Conservation (phyloP, 2,329 filamentous ascomycete species). For the Exophiala sp. region DNA sequence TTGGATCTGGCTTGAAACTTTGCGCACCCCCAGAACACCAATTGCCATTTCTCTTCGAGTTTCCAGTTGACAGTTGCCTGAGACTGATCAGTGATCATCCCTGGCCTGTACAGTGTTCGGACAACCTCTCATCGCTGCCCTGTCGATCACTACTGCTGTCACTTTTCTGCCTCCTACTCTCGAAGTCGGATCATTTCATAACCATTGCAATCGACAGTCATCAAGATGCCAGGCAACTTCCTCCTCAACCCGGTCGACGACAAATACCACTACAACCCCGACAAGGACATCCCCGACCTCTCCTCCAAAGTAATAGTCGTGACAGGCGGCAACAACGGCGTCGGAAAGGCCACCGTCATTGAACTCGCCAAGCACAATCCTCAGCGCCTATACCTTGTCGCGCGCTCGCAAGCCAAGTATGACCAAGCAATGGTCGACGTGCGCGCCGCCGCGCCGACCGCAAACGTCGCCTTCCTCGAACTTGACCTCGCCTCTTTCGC, state of each 20-base stretch:
- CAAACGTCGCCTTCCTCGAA: slow-evolving; percentile 37
- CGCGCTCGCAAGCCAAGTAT: slow-evolving; percentile 36
- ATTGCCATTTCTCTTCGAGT: too few relatives aligned
- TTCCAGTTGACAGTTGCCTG: too few relatives aligned
- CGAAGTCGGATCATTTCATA: too few relatives aligned
- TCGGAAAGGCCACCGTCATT: slow-evolving; percentile 44
- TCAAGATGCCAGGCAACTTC: too few relatives aligned
- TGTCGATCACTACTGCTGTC: too few relatives aligned
- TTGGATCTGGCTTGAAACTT: neutral
- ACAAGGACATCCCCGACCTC: slow-evolving; percentile 36
- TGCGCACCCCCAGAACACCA: neutral
- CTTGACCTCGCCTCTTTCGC: slow-evolving; percentile 31
- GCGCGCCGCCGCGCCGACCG: slow-evolving; percentile 26
- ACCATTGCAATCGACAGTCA: too few relatives aligned
- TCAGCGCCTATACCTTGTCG: slow-evolving; percentile 37
- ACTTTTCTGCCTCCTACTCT: too few relatives aligned
- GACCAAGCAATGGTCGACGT: slow-evolving; percentile 37
- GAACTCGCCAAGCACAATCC: slow-evolving; percentile 42
- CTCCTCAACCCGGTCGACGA: slow-evolving; percentile 1
- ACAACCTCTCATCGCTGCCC: too few relatives aligned
- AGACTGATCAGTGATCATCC: too few relatives aligned
- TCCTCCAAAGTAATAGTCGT: slow-evolving; percentile 45
- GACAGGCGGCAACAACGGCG: slow-evolving; percentile 49
- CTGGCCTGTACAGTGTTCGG: too few relatives aligned
- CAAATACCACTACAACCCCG: slow-evolving; percentile 4